Evolutionary conservation across 2,329 filamentous ascomycete genomes (phyloP).

Genomic region (Hysterium pulicare): DNA sequence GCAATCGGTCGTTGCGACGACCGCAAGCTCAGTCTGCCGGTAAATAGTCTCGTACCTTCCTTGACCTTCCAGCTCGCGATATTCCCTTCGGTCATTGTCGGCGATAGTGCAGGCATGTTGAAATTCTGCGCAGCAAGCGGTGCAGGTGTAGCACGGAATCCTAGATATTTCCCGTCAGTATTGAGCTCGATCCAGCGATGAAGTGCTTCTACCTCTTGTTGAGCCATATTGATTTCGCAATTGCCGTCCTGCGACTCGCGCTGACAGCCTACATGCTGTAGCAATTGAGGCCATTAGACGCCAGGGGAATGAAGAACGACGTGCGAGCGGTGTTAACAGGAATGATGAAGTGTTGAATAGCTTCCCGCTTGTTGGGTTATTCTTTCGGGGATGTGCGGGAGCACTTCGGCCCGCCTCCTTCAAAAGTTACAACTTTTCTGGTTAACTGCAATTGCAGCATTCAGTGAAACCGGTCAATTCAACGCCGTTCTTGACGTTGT

Average conservation of each 20-base stretch:
- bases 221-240: conserved; percentile 51
- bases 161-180: conserved; percentile 43
- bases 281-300: conserved; percentile 62
- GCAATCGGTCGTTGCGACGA: no score
- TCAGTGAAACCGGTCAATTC: no score
- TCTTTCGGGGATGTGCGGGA: conserved; percentile 16
- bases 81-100: conserved; percentile 92
- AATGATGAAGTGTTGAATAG: conserved; percentile 20
- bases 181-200: conserved; percentile 9
- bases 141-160: conserved; percentile 60
- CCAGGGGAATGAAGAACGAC: conserved; percentile 21
- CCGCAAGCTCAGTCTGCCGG: conserved; percentile 1
- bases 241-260: conserved; percentile 56
- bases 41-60: conserved; percentile 54
- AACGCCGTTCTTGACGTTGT: no score
- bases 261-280: conserved; percentile 61
- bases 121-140: conserved; percentile 77
- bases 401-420: background rate
- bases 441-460: no score
- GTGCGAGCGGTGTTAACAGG: no score
- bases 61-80: conserved; percentile 83
- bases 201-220: conserved; percentile 54
- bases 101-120: conserved; percentile 85
- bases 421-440: no score
- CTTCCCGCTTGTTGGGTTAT: conserved; percentile 29